These are phyloP conservation scores for Botrytis pseudocinerea DNA, from an alignment of 2,329 filamentous ascomycete species.

Conservation along the genomic window DNA sequence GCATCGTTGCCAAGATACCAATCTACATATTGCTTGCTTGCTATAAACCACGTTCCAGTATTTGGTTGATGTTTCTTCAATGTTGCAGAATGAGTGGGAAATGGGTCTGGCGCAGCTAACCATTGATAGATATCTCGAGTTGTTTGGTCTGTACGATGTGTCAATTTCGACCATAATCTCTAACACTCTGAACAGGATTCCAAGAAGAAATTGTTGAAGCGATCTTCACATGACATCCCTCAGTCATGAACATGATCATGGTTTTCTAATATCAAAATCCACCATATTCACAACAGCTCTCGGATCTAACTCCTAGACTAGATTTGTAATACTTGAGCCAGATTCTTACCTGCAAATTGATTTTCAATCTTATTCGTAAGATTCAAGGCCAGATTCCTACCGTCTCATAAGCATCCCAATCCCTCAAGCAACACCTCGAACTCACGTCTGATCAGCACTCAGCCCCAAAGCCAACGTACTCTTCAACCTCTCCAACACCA, in stretches of 20 bases:
- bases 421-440: not conserved
- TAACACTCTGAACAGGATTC: not conserved
- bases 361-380: slow-evolving; percentile 27
- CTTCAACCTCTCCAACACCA: slow-evolving; percentile 30
- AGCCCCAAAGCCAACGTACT: slow-evolving; percentile 30
- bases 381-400: slow-evolving; percentile 24
- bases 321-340: not conserved
- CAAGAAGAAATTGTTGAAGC: not conserved
- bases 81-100: slow-evolving; percentile 30
- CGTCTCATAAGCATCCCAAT: not conserved
- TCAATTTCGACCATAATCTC: not conserved
- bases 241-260: not conserved
- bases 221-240: not conserved
- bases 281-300: not conserved
- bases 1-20: slow-evolving; percentile 40
- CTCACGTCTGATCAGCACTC: slow-evolving; percentile 31
- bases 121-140: slow-evolving; percentile 29
- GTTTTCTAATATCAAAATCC: too few species aligned
- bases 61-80: slow-evolving; percentile 32
- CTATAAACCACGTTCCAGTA: slow-evolving; percentile 35
- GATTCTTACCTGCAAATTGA: slow-evolving; percentile 24
- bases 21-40: slow-evolving; percentile 31
- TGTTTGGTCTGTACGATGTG: slow-evolving; percentile 22
- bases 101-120: slow-evolving; percentile 35
- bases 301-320: not conserved